Evolutionary conservation across 805 yeast species (phyloP).

Genomic region (Hanseniaspora lachancei): DNA sequence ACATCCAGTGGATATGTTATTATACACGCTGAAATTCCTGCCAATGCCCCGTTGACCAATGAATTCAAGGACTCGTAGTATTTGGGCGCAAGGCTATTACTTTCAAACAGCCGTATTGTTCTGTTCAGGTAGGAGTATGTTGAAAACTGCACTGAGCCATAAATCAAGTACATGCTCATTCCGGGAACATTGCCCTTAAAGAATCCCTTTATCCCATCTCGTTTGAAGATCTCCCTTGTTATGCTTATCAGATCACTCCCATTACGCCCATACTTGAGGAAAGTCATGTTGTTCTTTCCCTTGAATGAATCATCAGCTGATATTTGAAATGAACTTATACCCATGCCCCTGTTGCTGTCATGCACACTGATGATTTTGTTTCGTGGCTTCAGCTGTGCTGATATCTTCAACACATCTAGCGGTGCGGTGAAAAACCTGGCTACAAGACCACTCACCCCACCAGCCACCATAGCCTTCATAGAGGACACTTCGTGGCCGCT

Average conservation of each 20-base stretch:
- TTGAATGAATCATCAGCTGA: not conserved
- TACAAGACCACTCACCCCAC: slow-evolving; percentile 54
- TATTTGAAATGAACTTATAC: slow-evolving; percentile 6
- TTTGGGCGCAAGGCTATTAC: slow-evolving; percentile 12
- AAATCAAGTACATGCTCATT: slow-evolving; percentile 65
- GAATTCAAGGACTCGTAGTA: slow-evolving; percentile 24
- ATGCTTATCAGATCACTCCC: slow-evolving; percentile 4
- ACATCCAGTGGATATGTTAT: slow-evolving; percentile 82
- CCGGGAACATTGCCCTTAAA: slow-evolving; percentile 98
- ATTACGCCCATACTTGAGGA: not conserved
- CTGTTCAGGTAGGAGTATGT: slow-evolving; percentile 47
- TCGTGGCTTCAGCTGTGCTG: slow-evolving; percentile 21
- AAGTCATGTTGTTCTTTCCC: slow-evolving; percentile 1
- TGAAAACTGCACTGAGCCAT: slow-evolving; percentile 78
- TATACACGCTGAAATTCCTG: slow-evolving; percentile 64
- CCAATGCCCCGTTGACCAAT: slow-evolving; percentile 53
- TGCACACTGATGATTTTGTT: not conserved
- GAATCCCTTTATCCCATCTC: slow-evolving; percentile 64
- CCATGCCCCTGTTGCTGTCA: not conserved
- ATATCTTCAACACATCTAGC: slow-evolving; percentile 25
- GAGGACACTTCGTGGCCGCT: slow-evolving; percentile 43
- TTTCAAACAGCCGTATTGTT: slow-evolving; percentile 25
- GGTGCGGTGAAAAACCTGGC: slow-evolving; percentile 34
- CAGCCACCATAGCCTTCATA: slow-evolving; percentile 48
- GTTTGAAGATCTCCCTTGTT: slow-evolving; percentile 30